These are phyloP conservation scores for Wickerhamiella pararugosa DNA, from an alignment of 1,139 yeast species.

Conservation along the genomic window DNA sequence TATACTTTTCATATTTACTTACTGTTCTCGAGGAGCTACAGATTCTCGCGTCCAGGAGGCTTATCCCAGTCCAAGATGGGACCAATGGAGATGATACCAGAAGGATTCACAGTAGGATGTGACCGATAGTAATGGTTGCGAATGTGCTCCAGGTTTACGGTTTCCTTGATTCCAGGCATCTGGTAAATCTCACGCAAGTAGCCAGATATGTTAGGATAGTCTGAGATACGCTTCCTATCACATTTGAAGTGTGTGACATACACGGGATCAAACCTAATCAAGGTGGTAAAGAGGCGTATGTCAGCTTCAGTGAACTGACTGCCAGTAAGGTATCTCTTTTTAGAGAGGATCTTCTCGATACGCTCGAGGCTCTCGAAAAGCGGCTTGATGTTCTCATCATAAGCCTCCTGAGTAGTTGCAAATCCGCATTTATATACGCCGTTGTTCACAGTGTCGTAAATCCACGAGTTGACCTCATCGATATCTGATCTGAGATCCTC, in stretches of 20 bases:
- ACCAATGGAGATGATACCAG: constrained; percentile 75
- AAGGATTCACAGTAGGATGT: constrained; percentile 67
- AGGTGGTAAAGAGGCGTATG: constrained; percentile 67
- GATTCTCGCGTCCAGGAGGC: constrained; percentile 13
- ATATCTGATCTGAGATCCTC: constrained; percentile 36
- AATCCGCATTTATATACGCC: constrained; percentile 94
- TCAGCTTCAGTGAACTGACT: constrained; percentile 77
- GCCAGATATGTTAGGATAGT: constrained; percentile 61
- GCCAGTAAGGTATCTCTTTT: constrained; percentile 44
- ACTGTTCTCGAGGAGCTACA: not conserved
- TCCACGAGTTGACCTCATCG: constrained; percentile 72
- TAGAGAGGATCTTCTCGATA: constrained; percentile 50
- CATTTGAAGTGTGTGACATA: constrained; percentile 93
- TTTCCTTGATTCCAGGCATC: constrained; percentile 53
- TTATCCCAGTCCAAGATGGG: constrained; percentile 33
- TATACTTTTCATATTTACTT: not conserved
- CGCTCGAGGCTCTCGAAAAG: constrained; percentile 61
- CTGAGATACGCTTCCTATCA: constrained; percentile 62
- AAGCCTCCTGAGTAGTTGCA: constrained; percentile 71
- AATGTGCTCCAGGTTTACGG: constrained; percentile 81
- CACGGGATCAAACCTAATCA: constrained; percentile 78
- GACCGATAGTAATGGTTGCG: constrained; percentile 75
- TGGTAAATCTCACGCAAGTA: constrained; percentile 76
- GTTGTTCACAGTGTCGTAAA: constrained; percentile 73
- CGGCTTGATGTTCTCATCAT: constrained; percentile 52